Conservation (phyloP, 805 yeast genomes). For the Saccharomycopsis fibuligera region DNA sequence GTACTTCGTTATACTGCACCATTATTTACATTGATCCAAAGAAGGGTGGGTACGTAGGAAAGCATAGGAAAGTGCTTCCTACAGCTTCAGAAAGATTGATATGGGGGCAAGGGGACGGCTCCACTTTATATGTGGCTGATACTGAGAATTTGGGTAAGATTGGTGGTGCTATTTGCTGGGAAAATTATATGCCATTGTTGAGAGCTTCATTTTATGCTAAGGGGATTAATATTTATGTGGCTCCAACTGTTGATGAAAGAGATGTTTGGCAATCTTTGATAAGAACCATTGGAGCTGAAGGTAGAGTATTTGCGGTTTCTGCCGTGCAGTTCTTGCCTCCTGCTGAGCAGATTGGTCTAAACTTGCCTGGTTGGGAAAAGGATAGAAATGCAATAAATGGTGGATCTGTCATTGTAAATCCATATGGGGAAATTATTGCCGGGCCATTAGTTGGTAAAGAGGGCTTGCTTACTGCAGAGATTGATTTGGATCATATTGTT, state of each 20-base stretch:
- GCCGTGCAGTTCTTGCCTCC: slow-evolving; percentile 37
- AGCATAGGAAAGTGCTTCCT: slow-evolving; percentile 40
- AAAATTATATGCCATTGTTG: slow-evolving; percentile 37
- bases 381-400: slow-evolving; percentile 35
- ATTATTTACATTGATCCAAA: slow-evolving; percentile 35
- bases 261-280: slow-evolving; percentile 39
- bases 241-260: slow-evolving; percentile 41
- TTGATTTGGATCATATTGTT: slow-evolving; percentile 32
- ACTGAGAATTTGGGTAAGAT: slow-evolving; percentile 31
- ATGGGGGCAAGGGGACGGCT: slow-evolving; percentile 45
- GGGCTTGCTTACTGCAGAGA: slow-evolving; percentile 36
- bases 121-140: slow-evolving; percentile 35
- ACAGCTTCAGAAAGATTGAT: slow-evolving; percentile 39
- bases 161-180: slow-evolving; percentile 47
- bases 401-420: slow-evolving; percentile 35
- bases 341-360: no score
- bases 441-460: slow-evolving; percentile 38
- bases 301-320: slow-evolving; percentile 34
- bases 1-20: slow-evolving; percentile 36
- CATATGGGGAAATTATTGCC: slow-evolving; percentile 38
- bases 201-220: slow-evolving; percentile 38
- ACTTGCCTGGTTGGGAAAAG: slow-evolving; percentile 28
- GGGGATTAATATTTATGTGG: slow-evolving; percentile 36
- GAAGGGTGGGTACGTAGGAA: slow-evolving; percentile 33
- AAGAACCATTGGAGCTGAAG: slow-evolving; percentile 38